A percentile compares a stretch with the other conserved stretches of the same genome.
phyloP scores from a whole-genome alignment of 1,284 basidiomycete genomes.

The Cystobasidiaceae sp. region DNA sequence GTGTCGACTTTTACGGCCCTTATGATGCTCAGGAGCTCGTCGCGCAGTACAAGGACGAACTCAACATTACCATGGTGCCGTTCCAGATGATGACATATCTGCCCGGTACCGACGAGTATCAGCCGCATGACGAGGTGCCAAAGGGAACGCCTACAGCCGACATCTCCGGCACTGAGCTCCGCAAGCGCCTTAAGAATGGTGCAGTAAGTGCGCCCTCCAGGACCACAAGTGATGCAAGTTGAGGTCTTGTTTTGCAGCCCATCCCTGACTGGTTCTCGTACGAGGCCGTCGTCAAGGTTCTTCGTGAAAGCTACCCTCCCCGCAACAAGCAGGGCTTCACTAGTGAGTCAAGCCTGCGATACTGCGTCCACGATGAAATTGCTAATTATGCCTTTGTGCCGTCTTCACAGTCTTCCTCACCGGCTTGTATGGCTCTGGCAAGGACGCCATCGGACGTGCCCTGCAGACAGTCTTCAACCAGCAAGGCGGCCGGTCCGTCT shows the following conservation, averaged over 20 bases:
- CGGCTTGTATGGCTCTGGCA: conserved; percentile 91
- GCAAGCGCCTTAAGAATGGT: conserved; percentile 81
- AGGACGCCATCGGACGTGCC: conserved; percentile 86
- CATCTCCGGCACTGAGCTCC: conserved; percentile 96
- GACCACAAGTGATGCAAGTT: no score
- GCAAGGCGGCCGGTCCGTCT: conserved; percentile 91
- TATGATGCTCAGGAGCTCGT: conserved; percentile 92
- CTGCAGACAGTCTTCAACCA: conserved; percentile 90
- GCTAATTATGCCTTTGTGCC: neutral
- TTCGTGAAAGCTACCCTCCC: conserved; percentile 94
- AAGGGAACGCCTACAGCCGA: conserved; percentile 86
- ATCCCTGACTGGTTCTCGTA: conserved; percentile 99
- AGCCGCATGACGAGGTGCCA: conserved; percentile 88
- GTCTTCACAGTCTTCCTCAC: conserved; percentile 77
- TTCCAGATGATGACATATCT: conserved; percentile 99
- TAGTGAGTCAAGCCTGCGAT: conserved; percentile 37
- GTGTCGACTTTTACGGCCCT: conserved; percentile 96
- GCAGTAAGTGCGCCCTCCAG: conserved; percentile 55
- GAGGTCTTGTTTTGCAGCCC: conserved; percentile 49
- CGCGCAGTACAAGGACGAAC: conserved; percentile 82
- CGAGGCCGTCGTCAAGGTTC: conserved; percentile 86
- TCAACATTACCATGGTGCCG: conserved; percentile 96
- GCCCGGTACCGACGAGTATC: conserved; percentile 90
- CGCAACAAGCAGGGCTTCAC: conserved; percentile 95
- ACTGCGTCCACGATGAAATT: neutral